phyloP scores from a whole-genome alignment of 2,329 filamentous ascomycete genomes.

The Stemphylium lycopersici region DNA sequence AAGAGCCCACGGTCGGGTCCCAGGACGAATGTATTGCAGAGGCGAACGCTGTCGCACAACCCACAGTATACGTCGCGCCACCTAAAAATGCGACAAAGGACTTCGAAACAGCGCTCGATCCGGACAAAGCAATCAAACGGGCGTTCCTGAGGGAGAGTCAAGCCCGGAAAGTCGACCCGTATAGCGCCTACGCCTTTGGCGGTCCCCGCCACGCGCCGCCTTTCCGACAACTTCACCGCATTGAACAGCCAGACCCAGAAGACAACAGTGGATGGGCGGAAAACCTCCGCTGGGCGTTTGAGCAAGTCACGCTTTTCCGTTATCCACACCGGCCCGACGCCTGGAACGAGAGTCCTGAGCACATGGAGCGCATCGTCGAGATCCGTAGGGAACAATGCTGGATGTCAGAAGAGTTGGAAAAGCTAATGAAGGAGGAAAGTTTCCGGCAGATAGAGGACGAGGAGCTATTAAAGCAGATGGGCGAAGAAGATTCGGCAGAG shows the following conservation, averaged over 20 bases:
- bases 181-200: conserved; percentile 24
- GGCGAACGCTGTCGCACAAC: background rate
- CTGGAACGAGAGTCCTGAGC: conserved; percentile 35
- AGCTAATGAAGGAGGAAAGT: too few relatives aligned
- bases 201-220: conserved; percentile 24
- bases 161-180: conserved; percentile 11
- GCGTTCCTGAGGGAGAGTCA: conserved; percentile 8
- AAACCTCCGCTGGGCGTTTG: conserved; percentile 31
- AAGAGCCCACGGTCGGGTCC: background rate
- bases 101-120: background rate
- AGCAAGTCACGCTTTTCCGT: conserved; percentile 21
- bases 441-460: too few relatives aligned
- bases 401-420: conserved; percentile 24
- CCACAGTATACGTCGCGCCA: conserved; percentile 12
- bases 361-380: conserved; percentile 29
- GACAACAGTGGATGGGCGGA: conserved; percentile 34
- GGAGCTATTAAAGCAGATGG: too few relatives aligned
- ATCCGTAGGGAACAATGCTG: conserved; percentile 23
- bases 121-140: background rate
- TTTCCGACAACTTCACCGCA: conserved; percentile 24
- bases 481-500: too few relatives aligned
- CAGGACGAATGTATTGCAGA: background rate
- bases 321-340: conserved; percentile 10
- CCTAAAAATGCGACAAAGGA: background rate
- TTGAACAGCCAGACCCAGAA: conserved; percentile 14